Evolutionary conservation across 2,329 filamentous ascomycete genomes (phyloP).

Genomic region (Microsporum ferrugineum): DNA sequence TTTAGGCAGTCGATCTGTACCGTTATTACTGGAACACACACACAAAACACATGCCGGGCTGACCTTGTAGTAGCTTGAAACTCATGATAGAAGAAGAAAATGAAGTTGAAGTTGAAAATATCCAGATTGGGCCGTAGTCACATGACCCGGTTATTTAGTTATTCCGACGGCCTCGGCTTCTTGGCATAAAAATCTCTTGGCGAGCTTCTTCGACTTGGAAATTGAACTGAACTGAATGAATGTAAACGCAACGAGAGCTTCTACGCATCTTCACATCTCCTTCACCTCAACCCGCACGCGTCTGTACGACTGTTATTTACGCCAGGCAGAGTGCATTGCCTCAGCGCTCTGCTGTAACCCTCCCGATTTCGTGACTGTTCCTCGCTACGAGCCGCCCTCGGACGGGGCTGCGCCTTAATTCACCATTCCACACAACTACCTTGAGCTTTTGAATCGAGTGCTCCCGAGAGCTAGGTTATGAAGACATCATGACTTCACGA

Average conservation of each 20-base stretch:
- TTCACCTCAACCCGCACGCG: background rate
- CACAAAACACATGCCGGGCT: too few relatives aligned
- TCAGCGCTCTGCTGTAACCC: background rate
- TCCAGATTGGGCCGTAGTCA: background rate
- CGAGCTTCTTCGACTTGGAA: background rate
- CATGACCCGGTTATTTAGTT: background rate
- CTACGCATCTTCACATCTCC: background rate
- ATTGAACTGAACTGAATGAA: background rate
- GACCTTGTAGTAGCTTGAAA: too few relatives aligned
- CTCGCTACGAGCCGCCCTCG: background rate
- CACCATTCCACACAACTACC: background rate
- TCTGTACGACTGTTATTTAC: background rate
- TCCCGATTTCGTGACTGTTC: background rate
- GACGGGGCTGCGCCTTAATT: background rate
- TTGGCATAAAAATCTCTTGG: background rate
- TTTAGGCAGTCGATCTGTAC: too few relatives aligned
- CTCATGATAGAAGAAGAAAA: background rate
- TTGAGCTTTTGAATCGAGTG: background rate
- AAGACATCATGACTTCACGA: constrained; percentile 67
- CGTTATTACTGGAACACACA: too few relatives aligned
- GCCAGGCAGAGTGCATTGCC: background rate
- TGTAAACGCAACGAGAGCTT: background rate
- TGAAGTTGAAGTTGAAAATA: background rate
- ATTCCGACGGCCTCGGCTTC: background rate
- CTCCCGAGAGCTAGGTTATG: constrained; percentile 12